Percentiles rank a stretch among this genome's conserved stretches.
These are phyloP conservation scores for Capsella rubella DNA, from an alignment of 441 rosid species.

Conservation along the genomic window DNA sequence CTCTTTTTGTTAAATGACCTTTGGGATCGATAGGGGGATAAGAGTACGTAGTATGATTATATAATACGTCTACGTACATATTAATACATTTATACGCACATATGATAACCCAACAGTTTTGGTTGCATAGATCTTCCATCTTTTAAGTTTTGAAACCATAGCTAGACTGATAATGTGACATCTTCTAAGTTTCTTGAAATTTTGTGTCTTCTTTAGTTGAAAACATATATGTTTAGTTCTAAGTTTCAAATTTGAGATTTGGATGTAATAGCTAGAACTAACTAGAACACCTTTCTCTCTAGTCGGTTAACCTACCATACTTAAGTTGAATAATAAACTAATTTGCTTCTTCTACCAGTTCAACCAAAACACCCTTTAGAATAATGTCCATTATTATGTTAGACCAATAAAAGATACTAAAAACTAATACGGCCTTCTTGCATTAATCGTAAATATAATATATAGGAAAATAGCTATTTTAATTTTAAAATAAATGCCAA, in stretches of 20 bases:
- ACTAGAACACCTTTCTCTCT: slow-evolving; percentile 27
- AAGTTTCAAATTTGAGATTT: neutral
- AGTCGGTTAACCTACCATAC: slow-evolving; percentile 41
- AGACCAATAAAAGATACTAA: slow-evolving; percentile 37
- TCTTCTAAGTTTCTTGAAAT: neutral
- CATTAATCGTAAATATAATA: slow-evolving; percentile 31
- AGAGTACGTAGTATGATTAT: slow-evolving; percentile 1
- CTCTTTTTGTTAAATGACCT: slow-evolving; percentile 28
- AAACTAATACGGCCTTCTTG: slow-evolving; percentile 35
- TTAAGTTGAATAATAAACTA: slow-evolving; percentile 37
- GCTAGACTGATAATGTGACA: neutral
- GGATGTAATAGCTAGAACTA: slow-evolving; percentile 9
- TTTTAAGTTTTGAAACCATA: neutral
- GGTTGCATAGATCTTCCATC: neutral
- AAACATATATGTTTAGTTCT: neutral
- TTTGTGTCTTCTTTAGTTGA: neutral
- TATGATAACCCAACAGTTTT: neutral
- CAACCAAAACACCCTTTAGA: slow-evolving; percentile 42
- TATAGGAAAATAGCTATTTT: neutral
- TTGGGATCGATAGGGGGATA: slow-evolving; percentile 31
- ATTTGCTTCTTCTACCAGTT: slow-evolving; percentile 38
- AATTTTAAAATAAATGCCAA: neutral
- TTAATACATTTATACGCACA: neutral
- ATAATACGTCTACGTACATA: neutral
- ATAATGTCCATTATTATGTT: slow-evolving; percentile 41